Percentiles rank a stretch among this genome's conserved stretches.
Conservation (phyloP, 2,329 filamentous ascomycete species). For the Ambrosiella cleistominuta region DNA sequence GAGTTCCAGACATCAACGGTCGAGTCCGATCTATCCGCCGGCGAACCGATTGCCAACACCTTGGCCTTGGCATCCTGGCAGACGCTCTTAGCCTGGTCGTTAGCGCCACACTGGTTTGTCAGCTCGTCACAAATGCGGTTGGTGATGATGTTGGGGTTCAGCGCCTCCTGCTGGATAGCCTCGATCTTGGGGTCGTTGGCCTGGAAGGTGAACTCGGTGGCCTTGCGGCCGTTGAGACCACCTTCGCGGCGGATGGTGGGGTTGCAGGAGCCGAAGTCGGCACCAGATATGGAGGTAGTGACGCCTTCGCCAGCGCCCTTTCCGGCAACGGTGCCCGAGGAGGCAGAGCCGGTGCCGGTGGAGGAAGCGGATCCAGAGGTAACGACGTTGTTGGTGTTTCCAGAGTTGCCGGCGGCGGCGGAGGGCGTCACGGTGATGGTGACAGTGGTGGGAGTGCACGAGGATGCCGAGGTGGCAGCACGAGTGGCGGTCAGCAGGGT, state of each 20-base stretch:
- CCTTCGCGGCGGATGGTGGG: constrained; percentile 43
- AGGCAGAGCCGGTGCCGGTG: constrained; percentile 9
- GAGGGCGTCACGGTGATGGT: constrained; percentile 14
- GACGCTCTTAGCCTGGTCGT: constrained; percentile 36
- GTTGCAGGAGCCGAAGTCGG: constrained; percentile 36
- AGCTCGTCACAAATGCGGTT: constrained; percentile 56
- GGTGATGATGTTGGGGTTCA: constrained; percentile 59
- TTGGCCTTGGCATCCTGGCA: constrained; percentile 34
- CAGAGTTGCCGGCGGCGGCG: constrained; percentile 6
- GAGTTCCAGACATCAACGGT: constrained; percentile 13
- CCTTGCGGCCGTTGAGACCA: constrained; percentile 37
- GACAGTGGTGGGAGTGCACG: constrained; percentile 9
- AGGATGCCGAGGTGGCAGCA: neutral
- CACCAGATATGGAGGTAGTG: constrained; percentile 19
- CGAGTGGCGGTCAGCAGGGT: constrained; percentile 11
- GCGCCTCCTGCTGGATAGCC: constrained; percentile 43
- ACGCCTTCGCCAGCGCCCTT: constrained; percentile 13
- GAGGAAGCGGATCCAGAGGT: neutral
- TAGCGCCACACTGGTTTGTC: constrained; percentile 46
- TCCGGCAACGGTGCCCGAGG: constrained; percentile 18
- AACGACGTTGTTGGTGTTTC: constrained; percentile 9
- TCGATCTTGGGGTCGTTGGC: constrained; percentile 43
- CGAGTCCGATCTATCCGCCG: constrained; percentile 11
- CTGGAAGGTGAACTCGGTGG: constrained; percentile 49
- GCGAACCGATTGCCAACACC: constrained; percentile 13